Base-by-base conservation (phyloP, 352 stramenopile genomes). In the Pythium rhizo-oryzae region DNA sequence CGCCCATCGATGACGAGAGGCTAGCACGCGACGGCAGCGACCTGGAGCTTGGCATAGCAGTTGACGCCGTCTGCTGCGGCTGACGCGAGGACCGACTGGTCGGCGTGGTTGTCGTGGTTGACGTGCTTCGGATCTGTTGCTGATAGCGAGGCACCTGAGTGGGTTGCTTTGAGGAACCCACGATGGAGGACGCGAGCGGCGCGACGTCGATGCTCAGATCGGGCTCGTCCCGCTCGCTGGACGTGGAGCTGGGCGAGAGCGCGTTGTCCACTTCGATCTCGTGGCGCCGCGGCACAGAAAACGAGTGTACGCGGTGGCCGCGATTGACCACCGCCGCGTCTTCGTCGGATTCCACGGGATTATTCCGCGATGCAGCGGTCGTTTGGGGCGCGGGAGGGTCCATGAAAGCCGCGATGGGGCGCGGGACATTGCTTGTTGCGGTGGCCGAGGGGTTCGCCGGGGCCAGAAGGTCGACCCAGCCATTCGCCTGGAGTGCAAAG, bases 381-480 rank as follows among this genome's bases (percentile, higher is more conserved):
- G 58, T 21, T 51, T 49, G 43, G 19, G 33, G 1, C 11, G 43
- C 18, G 1, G 56, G 37, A 2, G 56, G 44, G 16, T 71, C 65
- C 49, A 74, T 53, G 37, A 74, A 69, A 1, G 61, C 67, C 4
- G 61, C 57, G n/a, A 71, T 71, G 24, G 65, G 65, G 3, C 54
- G 43, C 16, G 65, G 57, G 19, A 47, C 33, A 28, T 30, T 23
- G 8, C 21, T 43, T 8, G 19, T 18, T 35, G 30, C 25, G 12
- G 33, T 53, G 0, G 54, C n/a, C 1, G 51, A 49, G 13, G 44
- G 19, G 19, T 59, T 47, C 4, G 15, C 15, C 37, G 61, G 57
- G 2, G 59, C 50, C 41, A 76, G 39, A 15, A 90, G 63, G 43
- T 94, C 84, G 15, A 90, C 68, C 86, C 86, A 94, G 15, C 82